Conservation (phyloP, 371 early-diverging fungal genomes). For the Dichotomocladium elegans region DNA sequence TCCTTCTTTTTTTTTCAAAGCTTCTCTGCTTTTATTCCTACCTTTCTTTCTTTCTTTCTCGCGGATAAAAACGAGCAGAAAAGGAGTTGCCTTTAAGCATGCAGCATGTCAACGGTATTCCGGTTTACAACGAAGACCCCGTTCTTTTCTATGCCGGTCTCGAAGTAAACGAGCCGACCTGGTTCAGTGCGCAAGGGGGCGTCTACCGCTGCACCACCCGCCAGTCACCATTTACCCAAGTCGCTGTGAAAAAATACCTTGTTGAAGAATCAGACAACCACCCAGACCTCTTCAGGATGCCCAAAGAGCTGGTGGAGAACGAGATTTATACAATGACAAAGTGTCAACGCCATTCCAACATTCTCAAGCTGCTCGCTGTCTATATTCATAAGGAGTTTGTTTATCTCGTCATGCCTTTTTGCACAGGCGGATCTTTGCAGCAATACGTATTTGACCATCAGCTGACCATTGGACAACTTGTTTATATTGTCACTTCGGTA, state of each 20-base stretch:
- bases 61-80: no score
- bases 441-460: conserved; percentile 47
- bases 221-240: conserved; percentile 11
- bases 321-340: conserved; percentile 50
- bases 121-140: conserved; percentile 38
- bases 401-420: conserved; percentile 43
- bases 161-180: conserved; percentile 35
- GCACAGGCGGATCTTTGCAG: conserved; percentile 43
- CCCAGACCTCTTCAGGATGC: conserved; percentile 45
- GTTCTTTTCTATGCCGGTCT: conserved; percentile 29
- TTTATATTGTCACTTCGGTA: conserved; percentile 36
- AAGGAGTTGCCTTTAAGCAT: no score
- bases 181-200: conserved; percentile 49
- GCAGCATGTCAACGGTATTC: conserved; percentile 51
- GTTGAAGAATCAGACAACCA: conserved; percentile 36
- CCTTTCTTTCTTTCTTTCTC: not conserved
- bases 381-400: conserved; percentile 41
- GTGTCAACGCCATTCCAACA: conserved; percentile 40
- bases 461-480: conserved; percentile 38
- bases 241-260: conserved; percentile 46
- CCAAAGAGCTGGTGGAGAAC: conserved; percentile 46
- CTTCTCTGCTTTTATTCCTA: no score
- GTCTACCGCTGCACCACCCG: conserved; percentile 38
- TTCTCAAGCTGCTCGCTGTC: conserved; percentile 34
- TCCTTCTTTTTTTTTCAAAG: not conserved